Evolutionary conservation across 345 rosid genomes (phyloP).

Genomic region (Combretum micranthum): DNA sequence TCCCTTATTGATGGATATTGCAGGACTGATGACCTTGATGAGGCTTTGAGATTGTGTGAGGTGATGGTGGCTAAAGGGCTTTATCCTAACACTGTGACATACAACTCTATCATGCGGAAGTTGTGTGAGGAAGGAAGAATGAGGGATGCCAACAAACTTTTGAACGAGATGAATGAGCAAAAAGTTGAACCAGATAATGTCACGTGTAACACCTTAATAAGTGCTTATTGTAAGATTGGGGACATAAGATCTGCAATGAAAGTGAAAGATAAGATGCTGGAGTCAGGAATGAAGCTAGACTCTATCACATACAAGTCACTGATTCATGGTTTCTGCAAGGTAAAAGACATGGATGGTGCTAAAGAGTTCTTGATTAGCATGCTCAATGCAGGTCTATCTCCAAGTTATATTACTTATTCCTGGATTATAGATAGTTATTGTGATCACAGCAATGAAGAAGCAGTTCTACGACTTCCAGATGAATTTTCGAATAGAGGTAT

Average conservation of each 20-base stretch:
- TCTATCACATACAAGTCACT: conserved; percentile 66
- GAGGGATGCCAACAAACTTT: conserved; percentile 65
- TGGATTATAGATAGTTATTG: conserved; percentile 82
- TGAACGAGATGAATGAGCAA: conserved; percentile 74
- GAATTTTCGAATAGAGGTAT: conserved; percentile 56
- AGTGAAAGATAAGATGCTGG: conserved; percentile 74
- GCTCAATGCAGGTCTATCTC: conserved; percentile 68
- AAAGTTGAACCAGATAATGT: conserved; percentile 72
- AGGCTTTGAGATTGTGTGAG: conserved; percentile 64
- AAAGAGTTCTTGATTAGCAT: conserved; percentile 63
- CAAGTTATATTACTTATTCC: conserved; percentile 67
- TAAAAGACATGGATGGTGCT: conserved; percentile 53
- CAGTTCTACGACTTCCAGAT: conserved; percentile 39
- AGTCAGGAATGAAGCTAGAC: conserved; percentile 64
- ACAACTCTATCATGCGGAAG: conserved; percentile 70
- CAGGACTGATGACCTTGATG: conserved; percentile 61
- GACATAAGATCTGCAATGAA: conserved; percentile 78
- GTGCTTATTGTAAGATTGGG: conserved; percentile 80
- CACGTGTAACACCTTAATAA: conserved; percentile 84
- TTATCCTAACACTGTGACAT: conserved; percentile 64
- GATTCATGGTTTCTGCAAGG: conserved; percentile 83
- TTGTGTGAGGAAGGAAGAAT: conserved; percentile 78
- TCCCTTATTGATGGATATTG: conserved; percentile 90
- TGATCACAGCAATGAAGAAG: conserved; percentile 40
- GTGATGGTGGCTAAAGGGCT: conserved; percentile 71